Base-by-base conservation (phyloP, 2,329 filamentous ascomycete genomes). In the Herpotrichia juniperi region DNA sequence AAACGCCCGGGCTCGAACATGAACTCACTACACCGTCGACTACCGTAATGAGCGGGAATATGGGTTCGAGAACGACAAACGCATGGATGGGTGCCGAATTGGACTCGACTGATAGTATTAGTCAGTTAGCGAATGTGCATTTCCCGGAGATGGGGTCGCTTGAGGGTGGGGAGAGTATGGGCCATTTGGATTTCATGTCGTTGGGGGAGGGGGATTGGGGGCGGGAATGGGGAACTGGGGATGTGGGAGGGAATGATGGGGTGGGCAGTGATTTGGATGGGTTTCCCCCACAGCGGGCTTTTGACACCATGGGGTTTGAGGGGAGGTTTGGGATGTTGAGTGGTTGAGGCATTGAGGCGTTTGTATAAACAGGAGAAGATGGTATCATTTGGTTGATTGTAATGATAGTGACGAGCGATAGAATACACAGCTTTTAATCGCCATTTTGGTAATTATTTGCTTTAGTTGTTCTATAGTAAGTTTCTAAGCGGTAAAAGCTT, bases 81-180 rank as follows among this genome's bases (percentile, higher is more conserved):
- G 48, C 67, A 1, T 73, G 68, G 69, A 69, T 71, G 63, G 60
- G 62, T 32, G 57, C 62, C 1, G 65, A 67, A 16, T 56, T 65
- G 6, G 62, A 66, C 31, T n/a, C 58, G 3, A 53, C 58, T 3
- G 62, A 69, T 34, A 32, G 48, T 1, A 68, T 68, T 2, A 40
- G 44, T 1, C 62, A 64, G 32, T 58, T 72, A 24, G 66, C 67
- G 1, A 65, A 59, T 34, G 66, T 67, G 34, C 69, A 73, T 57
- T 72, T 72, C 47, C 68, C 69, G 0, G 69, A 72, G 49, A 59
- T 72, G 21, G 54, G 45, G 5, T 48, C 51, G 2, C 53, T 68
- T 14, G 54, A 51, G 3, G 53, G 44, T 4, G 56, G 42, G 14
- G 52, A 53, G 25, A 48, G 59, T 35, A 62, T 63, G 64, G 48